A percentile compares a stretch with the other conserved stretches of the same genome.
Evolutionary conservation across 2,329 filamentous ascomycete species (phyloP).

Genomic region (Pleochaeta shiraiana): DNA sequence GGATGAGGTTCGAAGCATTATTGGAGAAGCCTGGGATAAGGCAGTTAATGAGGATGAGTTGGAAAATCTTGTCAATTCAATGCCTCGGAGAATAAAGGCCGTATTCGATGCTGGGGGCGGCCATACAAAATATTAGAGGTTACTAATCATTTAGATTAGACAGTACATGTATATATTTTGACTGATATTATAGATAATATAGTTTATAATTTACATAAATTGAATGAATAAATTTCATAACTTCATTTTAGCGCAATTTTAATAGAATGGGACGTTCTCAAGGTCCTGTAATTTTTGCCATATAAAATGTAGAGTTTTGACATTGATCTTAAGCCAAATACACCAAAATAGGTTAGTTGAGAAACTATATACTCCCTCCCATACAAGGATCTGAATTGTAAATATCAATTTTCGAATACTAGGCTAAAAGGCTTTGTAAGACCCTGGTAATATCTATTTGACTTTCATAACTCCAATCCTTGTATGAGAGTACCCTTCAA

Average conservation of each 20-base stretch:
- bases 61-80: no score
- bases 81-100: not conserved
- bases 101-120: not conserved
- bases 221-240: not conserved
- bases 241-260: not conserved
- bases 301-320: not conserved
- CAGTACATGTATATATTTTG: no score
- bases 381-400: no score
- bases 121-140: not conserved
- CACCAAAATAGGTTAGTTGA: not conserved
- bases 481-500: no score
- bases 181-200: not conserved
- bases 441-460: not conserved
- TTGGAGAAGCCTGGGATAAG: conserved; percentile 9
- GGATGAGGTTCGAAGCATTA: not conserved
- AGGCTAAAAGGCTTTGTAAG: not conserved
- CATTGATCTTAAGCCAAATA: not conserved
- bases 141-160: not conserved
- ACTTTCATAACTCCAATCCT: no score
- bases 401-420: no score
- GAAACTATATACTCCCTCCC: no score
- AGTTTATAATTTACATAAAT: not conserved
- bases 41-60: no score
- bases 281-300: not conserved
- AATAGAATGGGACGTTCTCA: not conserved